Evolutionary conservation across 805 yeast species (phyloP).

Genomic region (Vanderwaltozyma verrucispora): DNA sequence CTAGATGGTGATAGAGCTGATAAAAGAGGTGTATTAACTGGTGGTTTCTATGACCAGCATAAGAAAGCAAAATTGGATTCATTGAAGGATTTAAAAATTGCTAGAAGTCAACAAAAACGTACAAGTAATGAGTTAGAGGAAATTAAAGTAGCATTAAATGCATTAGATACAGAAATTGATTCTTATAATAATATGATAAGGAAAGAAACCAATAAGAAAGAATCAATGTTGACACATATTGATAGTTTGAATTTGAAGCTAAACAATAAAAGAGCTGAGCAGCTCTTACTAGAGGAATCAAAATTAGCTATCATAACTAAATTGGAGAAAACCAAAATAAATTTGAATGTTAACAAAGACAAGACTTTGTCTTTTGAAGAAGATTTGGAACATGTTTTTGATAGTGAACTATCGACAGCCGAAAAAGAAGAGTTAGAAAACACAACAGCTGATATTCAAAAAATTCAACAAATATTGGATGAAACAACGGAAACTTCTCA

Average conservation of each 20-base stretch:
- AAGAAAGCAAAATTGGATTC: slow-evolving; percentile 62
- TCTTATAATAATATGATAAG: slow-evolving; percentile 36
- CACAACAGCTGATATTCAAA: slow-evolving; percentile 32
- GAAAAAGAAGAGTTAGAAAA: slow-evolving; percentile 39
- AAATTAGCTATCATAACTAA: slow-evolving; percentile 29
- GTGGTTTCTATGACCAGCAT: slow-evolving; percentile 68
- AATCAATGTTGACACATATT: slow-evolving; percentile 32
- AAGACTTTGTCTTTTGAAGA: slow-evolving; percentile 34
- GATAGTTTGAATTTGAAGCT: slow-evolving; percentile 36
- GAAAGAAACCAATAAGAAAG: slow-evolving; percentile 30
- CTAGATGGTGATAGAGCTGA: slow-evolving; percentile 88
- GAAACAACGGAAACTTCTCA: slow-evolving; percentile 18
- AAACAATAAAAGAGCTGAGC: slow-evolving; percentile 34
- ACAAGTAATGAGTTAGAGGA: slow-evolving; percentile 33
- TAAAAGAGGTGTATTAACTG: slow-evolving; percentile 72
- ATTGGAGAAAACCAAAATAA: slow-evolving; percentile 26
- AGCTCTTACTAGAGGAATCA: slow-evolving; percentile 36
- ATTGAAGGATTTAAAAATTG: slow-evolving; percentile 44
- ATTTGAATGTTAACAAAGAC: slow-evolving; percentile 28
- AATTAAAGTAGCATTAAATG: slow-evolving; percentile 31
- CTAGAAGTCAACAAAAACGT: slow-evolving; percentile 26
- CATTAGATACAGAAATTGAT: slow-evolving; percentile 45
- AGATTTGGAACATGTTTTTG: slow-evolving; percentile 48
- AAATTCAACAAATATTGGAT: slow-evolving; percentile 38
- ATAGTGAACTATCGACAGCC: slow-evolving; percentile 37